Base-by-base conservation (phyloP, 169 alveolate genomes). In the Plasmodium yoelii region DNA sequence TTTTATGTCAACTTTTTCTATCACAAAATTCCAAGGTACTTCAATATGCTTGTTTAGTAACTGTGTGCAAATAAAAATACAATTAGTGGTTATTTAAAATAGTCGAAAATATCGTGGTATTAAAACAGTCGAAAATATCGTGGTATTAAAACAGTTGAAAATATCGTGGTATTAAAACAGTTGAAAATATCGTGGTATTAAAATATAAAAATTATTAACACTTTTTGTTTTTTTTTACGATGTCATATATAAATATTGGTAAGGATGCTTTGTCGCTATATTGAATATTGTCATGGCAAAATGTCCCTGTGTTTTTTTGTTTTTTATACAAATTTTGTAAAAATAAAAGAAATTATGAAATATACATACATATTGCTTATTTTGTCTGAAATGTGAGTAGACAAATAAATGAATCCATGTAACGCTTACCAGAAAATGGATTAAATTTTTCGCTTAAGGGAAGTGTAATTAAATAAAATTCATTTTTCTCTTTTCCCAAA, bases 21-120 rank as follows among this genome's bases (percentile, higher is more conserved):
- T 63, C 13, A 77, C 88, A 42, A 77, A 77, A 63, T 77, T 77
- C 88, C 88, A 77, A 7, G 88, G 88, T 3, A 77, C 88, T 51
- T 77, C 88, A 57, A 77, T 77, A 44, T 77, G 88, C 7, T 61
- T 77, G 57, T 63, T 77, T 7, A 77, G 15, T 22, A 77, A 77
- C 88, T 77, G 46, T 7, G 22, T 10, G 56, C 42, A 44, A 8
- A 24, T n/a, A 28, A 39, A 34, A n/a, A 15, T 34, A n/a, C n/a
- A 34, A 34, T 34, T 34, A 34, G 7, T 4, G 7, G 4, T 3
- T 34, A 34, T 34, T 34, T 34, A 34, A 34, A 34, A 34, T 0
- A 5, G 7, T 34, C 5, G 42, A 34, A 34, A 34, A 34, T 34
- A 5, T 4, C 7, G 4, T 34, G 7, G 42, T 4, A 34, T 34